phyloP scores from a whole-genome alignment of 371 early-diverging fungal species.

The Apophysomyces sp. region DNA sequence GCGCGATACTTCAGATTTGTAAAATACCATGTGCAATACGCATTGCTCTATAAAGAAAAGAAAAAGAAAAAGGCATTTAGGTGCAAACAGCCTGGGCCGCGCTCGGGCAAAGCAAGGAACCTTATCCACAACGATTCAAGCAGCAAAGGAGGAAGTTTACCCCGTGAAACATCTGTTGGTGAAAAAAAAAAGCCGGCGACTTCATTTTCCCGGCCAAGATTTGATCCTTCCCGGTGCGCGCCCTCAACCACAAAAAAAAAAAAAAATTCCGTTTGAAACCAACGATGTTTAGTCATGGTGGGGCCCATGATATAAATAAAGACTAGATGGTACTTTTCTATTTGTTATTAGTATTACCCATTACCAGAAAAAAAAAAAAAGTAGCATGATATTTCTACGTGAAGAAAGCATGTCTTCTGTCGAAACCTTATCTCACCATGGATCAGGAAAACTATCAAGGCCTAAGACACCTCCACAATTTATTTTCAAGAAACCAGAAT shows the following conservation, averaged over 20 bases:
- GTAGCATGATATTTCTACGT: background rate
- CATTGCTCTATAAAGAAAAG: no score
- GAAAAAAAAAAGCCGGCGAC: background rate
- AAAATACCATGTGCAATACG: background rate
- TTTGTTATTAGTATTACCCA: no score
- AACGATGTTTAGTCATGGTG: background rate
- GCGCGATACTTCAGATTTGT: background rate
- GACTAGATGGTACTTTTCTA: no score
- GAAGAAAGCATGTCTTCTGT: background rate
- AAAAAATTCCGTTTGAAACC: background rate
- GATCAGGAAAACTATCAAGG: no score
- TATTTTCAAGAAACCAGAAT: conserved; percentile 26
- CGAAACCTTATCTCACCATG: background rate
- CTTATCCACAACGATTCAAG: background rate
- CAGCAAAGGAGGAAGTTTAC: background rate
- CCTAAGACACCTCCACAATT: conserved; percentile 27
- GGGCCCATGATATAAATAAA: no score
- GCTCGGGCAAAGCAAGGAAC: background rate
- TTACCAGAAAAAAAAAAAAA: no score
- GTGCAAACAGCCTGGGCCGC: no score
- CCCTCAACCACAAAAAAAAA: no score
- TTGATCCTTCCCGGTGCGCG: background rate
- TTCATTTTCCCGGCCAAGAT: background rate
- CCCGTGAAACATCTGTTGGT: background rate
- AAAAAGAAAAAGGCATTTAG: no score